phyloP scores from a whole-genome alignment of 2,329 filamentous ascomycete genomes.

The Acrodontium crateriforme region DNA sequence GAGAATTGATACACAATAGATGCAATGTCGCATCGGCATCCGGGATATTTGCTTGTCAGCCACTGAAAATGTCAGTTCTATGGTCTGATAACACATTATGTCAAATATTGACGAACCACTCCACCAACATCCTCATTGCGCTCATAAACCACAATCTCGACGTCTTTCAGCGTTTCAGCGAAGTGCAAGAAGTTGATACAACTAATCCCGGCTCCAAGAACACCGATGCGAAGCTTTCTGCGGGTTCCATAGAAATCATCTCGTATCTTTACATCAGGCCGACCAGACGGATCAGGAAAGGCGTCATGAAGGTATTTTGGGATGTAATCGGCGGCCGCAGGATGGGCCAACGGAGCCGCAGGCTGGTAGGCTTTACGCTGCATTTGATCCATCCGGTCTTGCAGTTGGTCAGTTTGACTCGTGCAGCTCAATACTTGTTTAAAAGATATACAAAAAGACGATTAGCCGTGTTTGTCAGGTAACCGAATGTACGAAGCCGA shows the following conservation, averaged over 20 bases:
- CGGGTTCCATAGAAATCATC: conserved; percentile 11
- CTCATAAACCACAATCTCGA: conserved; percentile 13
- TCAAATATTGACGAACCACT: conserved; percentile 6
- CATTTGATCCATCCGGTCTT: too few relatives aligned
- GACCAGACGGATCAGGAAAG: conserved; percentile 2
- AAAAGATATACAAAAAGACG: too few relatives aligned
- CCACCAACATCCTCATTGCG: conserved; percentile 23
- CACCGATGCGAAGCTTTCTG: conserved; percentile 8
- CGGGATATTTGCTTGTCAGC: conserved; percentile 23
- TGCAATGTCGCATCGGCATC: conserved; percentile 22
- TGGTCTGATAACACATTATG: neutral
- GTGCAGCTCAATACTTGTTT: too few relatives aligned
- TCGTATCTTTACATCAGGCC: conserved; percentile 5
- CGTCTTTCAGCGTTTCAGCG: conserved; percentile 8
- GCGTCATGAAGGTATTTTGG: conserved; percentile 4
- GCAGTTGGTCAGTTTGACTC: too few relatives aligned
- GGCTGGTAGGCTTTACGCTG: too few relatives aligned
- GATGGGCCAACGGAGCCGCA: conserved; percentile 3
- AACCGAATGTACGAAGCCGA: too few relatives aligned
- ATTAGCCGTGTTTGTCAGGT: too few relatives aligned
- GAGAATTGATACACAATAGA: conserved; percentile 21
- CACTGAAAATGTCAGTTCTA: conserved; percentile 12
- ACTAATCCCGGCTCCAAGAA: conserved; percentile 12
- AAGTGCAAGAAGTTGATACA: conserved; percentile 12
- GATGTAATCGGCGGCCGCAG: conserved; percentile 2